These are phyloP conservation scores for Schoenoplectus triqueter DNA, from an alignment of 202 grass and related monocot species.

Conservation along the genomic window DNA sequence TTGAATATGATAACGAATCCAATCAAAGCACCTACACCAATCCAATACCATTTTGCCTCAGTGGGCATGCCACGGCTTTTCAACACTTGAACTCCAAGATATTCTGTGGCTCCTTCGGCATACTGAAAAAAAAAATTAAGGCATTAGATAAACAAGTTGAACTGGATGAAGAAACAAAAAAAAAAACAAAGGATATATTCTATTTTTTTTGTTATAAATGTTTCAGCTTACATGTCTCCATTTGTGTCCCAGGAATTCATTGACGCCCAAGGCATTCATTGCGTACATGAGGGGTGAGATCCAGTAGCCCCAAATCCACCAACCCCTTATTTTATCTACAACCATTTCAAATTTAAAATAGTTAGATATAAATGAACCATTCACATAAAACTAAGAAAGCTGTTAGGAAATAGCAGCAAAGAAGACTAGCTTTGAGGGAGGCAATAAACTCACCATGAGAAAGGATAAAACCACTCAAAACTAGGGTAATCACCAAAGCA, in stretches of 20 bases:
- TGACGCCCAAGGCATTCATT: conserved; percentile 58
- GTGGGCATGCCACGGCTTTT: conserved; percentile 60
- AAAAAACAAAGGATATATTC: conserved; percentile 15
- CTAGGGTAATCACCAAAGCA: conserved; percentile 54
- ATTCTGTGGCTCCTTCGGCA: conserved; percentile 31
- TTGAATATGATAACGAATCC: conserved; percentile 78
- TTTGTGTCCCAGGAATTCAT: conserved; percentile 68
- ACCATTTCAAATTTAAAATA: conserved; percentile 39
- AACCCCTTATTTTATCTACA: conserved; percentile 74
- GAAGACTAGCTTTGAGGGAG: neutral
- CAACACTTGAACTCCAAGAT: conserved; percentile 58
- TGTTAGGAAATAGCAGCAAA: neutral
- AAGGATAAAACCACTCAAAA: conserved; percentile 73
- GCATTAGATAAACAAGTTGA: conserved; percentile 20
- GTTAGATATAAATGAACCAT: conserved; percentile 22
- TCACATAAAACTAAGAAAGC: neutral
- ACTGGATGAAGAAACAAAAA: conserved; percentile 24
- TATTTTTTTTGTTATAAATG: conserved; percentile 20
- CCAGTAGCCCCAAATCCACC: conserved; percentile 98
- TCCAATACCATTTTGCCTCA: conserved; percentile 90
- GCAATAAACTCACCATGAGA: conserved; percentile 50
- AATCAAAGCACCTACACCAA: conserved; percentile 70
- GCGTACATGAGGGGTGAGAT: conserved; percentile 68
- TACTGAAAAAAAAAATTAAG: conserved; percentile 39
- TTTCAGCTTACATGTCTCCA: conserved; percentile 56